phyloP scores from a whole-genome alignment of 495 filamentous ascomycete genomes.

The Aspergillus mulundensis region DNA sequence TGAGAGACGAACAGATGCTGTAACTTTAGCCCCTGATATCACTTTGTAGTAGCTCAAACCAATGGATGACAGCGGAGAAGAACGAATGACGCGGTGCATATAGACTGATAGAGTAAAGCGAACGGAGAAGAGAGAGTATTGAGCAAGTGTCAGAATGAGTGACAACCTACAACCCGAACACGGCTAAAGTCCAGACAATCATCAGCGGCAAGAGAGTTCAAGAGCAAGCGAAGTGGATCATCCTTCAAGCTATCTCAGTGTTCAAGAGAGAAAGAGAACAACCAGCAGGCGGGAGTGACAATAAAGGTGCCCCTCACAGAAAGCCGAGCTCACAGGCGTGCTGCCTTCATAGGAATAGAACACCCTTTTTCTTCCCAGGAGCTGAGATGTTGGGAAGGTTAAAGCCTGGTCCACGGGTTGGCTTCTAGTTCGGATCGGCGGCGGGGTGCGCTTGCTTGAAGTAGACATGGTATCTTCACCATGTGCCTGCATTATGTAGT shows the following conservation, averaged over 20 bases:
- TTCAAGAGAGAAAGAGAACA: not conserved
- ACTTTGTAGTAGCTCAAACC: not conserved
- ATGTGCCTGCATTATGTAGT: not conserved
- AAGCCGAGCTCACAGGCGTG: not conserved
- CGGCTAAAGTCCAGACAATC: too few species aligned
- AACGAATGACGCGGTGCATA: not conserved
- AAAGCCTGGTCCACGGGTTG: not conserved
- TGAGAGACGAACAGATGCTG: too few species aligned
- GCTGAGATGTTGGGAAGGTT: not conserved
- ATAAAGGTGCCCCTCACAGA: too few species aligned
- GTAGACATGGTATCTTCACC: not conserved
- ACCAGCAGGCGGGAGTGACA: not conserved
- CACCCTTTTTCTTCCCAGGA: not conserved
- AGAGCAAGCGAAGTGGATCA: not conserved
- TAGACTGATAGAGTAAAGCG: not conserved
- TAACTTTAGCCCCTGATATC: too few species aligned
- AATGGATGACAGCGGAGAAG: not conserved
- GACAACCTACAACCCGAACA: not conserved
- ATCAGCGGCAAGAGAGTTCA: not conserved
- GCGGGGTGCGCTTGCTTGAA: not conserved
- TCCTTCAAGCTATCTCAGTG: not conserved
- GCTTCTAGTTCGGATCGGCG: not conserved
- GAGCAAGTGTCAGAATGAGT: not conserved
- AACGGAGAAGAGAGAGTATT: too few species aligned
- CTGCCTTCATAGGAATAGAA: conserved; percentile 5